A percentile compares a stretch with the other conserved stretches of the same genome.
Evolutionary conservation across 2,329 filamentous ascomycete species (phyloP).

Genomic region (Fusarium sp.): DNA sequence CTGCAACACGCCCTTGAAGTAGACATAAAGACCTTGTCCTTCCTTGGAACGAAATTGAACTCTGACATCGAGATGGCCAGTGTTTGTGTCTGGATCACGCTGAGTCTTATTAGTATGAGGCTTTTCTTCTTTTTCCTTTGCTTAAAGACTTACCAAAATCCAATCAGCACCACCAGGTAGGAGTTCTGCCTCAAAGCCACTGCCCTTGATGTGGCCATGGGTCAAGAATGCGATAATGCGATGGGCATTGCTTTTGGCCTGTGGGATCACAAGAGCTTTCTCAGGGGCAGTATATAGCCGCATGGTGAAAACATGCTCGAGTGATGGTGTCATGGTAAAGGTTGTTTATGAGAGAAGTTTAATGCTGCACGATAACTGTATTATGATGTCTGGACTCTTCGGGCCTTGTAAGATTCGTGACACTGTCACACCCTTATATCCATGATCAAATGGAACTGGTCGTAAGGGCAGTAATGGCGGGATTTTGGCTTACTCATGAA

Average conservation of each 20-base stretch:
- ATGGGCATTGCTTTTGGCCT: constrained; percentile 10
- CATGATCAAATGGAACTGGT: no score
- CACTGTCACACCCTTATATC: no score
- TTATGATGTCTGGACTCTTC: no score
- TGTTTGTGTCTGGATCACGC: constrained; percentile 19
- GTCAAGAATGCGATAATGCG: constrained; percentile 16
- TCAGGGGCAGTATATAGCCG: constrained; percentile 1
- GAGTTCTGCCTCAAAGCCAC: constrained; percentile 5
- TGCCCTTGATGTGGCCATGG: neutral
- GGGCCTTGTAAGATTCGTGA: no score
- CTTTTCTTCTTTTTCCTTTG: no score
- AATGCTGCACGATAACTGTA: no score
- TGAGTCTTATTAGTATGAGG: neutral
- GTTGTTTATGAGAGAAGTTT: neutral
- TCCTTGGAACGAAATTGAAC: constrained; percentile 1
- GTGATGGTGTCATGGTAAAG: neutral
- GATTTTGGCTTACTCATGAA: no score
- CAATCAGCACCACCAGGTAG: constrained; percentile 14
- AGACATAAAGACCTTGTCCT: neutral
- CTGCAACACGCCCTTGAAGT: constrained; percentile 1
- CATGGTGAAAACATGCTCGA: constrained; percentile 4
- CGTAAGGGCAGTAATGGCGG: no score
- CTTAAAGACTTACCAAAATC: constrained; percentile 2
- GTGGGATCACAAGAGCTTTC: constrained; percentile 6
- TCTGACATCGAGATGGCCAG: constrained; percentile 9